Percentiles rank a stretch among this genome's conserved stretches.
Evolutionary conservation across 2,329 filamentous ascomycete species (phyloP).

Genomic region (Aspergillus fructus): DNA sequence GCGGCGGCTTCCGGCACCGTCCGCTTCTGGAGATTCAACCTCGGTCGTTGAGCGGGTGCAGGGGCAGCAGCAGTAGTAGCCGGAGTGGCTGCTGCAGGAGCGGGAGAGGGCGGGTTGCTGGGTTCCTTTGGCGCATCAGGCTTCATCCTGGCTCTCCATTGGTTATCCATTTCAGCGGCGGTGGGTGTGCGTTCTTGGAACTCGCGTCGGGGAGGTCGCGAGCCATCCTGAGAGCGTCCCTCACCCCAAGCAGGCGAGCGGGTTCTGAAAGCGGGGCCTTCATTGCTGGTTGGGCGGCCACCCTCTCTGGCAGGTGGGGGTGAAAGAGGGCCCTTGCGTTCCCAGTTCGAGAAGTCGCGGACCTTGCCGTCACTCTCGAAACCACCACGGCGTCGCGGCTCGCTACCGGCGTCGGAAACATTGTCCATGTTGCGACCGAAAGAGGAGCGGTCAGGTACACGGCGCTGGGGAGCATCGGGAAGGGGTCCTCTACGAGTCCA

Average conservation of each 20-base stretch:
- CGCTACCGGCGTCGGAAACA: conserved; percentile 56
- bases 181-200: conserved; percentile 73
- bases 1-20: conserved; percentile 76
- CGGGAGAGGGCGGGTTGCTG: conserved; percentile 74
- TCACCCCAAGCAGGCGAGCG: conserved; percentile 75
- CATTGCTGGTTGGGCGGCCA: conserved; percentile 59
- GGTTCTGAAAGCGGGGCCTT: conserved; percentile 62
- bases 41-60: conserved; percentile 67
- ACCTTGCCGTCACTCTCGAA: conserved; percentile 71
- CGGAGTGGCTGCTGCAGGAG: conserved; percentile 49
- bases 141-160: conserved; percentile 90
- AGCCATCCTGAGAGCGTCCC: conserved; percentile 69
- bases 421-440: conserved; percentile 57
- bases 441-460: conserved; percentile 55
- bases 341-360: conserved; percentile 86
- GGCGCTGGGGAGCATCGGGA: conserved; percentile 66
- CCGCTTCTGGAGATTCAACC: conserved; percentile 84
- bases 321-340: conserved; percentile 87
- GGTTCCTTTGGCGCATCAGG: conserved; percentile 74
- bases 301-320: conserved; percentile 61
- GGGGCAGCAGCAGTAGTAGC: conserved; percentile 56
- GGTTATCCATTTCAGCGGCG: conserved; percentile 86
- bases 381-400: conserved; percentile 66
- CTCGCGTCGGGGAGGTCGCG: conserved; percentile 75
- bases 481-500: conserved; percentile 94